phyloP scores from a whole-genome alignment of 768 basidiomycete species.

The Boletus vinaceobasis region DNA sequence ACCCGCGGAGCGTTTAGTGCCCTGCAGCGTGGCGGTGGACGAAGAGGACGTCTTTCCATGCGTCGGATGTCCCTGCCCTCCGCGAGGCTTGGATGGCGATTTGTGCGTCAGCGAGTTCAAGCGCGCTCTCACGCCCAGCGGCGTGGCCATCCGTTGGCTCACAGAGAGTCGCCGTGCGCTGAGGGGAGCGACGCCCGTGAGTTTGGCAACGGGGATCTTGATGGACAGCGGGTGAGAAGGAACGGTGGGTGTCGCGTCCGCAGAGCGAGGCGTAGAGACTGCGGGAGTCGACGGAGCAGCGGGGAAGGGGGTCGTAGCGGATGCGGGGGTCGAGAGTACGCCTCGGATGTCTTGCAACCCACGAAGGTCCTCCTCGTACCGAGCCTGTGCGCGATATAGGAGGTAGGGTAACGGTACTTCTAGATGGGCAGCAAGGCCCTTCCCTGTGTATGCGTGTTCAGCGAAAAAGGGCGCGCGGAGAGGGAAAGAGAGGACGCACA shows the following conservation, averaged over 20 bases:
- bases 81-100: slow-evolving; percentile 37
- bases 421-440: slow-evolving; percentile 74
- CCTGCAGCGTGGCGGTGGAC: slow-evolving; percentile 70
- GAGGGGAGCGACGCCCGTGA: slow-evolving; percentile 2
- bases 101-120: slow-evolving; percentile 64
- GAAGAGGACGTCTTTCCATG: slow-evolving; percentile 57
- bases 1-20: slow-evolving; percentile 30
- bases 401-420: slow-evolving; percentile 82
- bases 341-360: slow-evolving; percentile 71
- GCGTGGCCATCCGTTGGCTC: slow-evolving; percentile 48
- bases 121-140: slow-evolving; percentile 65
- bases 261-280: slow-evolving; percentile 10
- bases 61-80: slow-evolving; percentile 1
- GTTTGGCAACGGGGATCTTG: slow-evolving; percentile 22
- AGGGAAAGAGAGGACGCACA: slow-evolving; percentile 47
- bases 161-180: slow-evolving; percentile 30
- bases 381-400: slow-evolving; percentile 76
- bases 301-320: slow-evolving; percentile 28
- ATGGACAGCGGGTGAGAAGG: slow-evolving; percentile 20
- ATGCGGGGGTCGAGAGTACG: slow-evolving; percentile 46
- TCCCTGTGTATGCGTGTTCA: slow-evolving; percentile 51
- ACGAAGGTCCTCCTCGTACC: slow-evolving; percentile 83
- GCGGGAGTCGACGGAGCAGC: slow-evolving; percentile 12
- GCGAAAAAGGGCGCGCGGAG: not conserved
- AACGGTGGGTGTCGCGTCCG: slow-evolving; percentile 13